phyloP scores from a whole-genome alignment of 192 early-diverging fungal species.

The Podila epigama region DNA sequence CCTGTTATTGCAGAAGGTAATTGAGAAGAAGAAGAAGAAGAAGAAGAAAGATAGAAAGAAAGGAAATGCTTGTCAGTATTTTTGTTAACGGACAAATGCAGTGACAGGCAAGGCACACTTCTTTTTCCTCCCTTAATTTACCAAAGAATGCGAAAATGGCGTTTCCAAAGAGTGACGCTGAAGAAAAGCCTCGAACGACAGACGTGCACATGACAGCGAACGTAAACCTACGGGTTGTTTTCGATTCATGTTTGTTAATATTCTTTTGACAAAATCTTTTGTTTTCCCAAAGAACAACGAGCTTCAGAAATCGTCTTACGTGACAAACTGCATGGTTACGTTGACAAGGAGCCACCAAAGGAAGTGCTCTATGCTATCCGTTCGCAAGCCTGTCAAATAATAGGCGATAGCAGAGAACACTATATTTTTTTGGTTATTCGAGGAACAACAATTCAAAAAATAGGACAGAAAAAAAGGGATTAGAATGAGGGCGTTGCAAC shows the following conservation, averaged over 20 bases:
- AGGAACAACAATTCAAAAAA: neutral
- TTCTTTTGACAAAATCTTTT: too few species aligned
- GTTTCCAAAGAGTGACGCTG: conserved; percentile 33
- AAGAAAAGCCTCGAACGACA: conserved; percentile 33
- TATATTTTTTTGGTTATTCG: too few species aligned
- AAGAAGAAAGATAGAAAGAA: neutral
- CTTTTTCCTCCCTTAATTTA: conserved; percentile 2
- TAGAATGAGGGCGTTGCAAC: too few species aligned
- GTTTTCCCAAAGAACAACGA: too few species aligned
- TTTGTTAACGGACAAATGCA: neutral
- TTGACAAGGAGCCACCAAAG: conserved; percentile 43
- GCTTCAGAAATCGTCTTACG: too few species aligned
- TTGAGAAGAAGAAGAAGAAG: neutral
- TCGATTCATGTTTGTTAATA: neutral
- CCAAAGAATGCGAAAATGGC: conserved; percentile 48
- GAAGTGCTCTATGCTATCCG: conserved; percentile 24
- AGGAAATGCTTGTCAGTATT: neutral
- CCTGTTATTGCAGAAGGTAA: conserved; percentile 9
- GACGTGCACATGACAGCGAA: conserved; percentile 36
- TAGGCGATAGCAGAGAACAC: conserved; percentile 42
- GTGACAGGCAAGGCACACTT: neutral
- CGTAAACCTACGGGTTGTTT: conserved; percentile 9
- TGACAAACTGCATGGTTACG: conserved; percentile 29
- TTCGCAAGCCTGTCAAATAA: conserved; percentile 34
- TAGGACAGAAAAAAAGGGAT: neutral